phyloP scores from a whole-genome alignment of 805 yeast species.

The Yarrowia sp. region DNA sequence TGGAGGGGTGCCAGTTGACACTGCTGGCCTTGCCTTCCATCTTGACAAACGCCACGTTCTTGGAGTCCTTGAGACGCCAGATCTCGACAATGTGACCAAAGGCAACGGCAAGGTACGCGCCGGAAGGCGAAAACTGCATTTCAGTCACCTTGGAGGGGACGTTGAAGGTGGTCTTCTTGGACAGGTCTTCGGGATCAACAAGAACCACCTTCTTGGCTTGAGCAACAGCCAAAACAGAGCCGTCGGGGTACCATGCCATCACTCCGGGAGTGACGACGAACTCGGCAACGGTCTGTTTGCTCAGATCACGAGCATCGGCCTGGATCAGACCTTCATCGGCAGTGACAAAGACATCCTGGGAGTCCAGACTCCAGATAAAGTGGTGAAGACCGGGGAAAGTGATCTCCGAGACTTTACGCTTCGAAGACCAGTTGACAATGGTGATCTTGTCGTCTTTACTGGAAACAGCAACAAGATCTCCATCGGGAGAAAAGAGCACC shows the following conservation, averaged over 20 bases:
- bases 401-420: constrained; percentile 8
- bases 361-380: constrained; percentile 18
- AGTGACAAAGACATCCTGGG: neutral
- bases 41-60: constrained; percentile 46
- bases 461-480: constrained; percentile 16
- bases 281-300: neutral
- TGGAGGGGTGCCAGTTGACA: constrained; percentile 52
- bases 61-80: constrained; percentile 57
- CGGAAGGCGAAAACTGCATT: constrained; percentile 67
- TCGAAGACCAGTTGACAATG: constrained; percentile 5
- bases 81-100: constrained; percentile 59
- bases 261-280: neutral
- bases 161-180: constrained; percentile 37
- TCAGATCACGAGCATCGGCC: neutral
- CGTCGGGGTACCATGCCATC: constrained; percentile 73
- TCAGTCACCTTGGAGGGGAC: constrained; percentile 50
- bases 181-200: constrained; percentile 32
- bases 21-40: constrained; percentile 36
- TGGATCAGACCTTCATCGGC: constrained; percentile 3
- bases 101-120: constrained; percentile 65
- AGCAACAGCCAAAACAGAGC: constrained; percentile 73
- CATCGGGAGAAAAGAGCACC: constrained; percentile 5
- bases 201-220: constrained; percentile 47
- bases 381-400: neutral
- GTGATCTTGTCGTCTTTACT: constrained; percentile 9